Conservation (phyloP, 805 yeast species). For the Lipomyces kockii region DNA sequence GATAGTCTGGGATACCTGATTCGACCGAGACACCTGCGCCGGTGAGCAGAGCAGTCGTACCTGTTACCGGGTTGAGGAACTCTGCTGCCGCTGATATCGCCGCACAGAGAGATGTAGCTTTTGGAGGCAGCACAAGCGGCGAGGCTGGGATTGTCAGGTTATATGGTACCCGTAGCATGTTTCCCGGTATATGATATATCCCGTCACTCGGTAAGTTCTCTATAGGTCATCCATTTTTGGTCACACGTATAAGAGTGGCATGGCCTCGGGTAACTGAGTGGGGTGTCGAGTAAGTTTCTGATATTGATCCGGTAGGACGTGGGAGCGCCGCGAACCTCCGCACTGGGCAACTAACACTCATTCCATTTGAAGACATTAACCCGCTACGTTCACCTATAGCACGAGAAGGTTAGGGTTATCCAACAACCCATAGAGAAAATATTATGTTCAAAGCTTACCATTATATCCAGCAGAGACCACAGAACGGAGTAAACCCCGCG, state of each 20-base stretch:
- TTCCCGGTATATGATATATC: neutral
- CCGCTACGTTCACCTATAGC: too few relatives aligned
- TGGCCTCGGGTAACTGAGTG: neutral
- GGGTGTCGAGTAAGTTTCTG: too few relatives aligned
- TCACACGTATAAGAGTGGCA: too few relatives aligned
- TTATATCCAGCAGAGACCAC: conserved; percentile 21
- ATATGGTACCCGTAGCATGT: conserved; percentile 35
- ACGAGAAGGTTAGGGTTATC: too few relatives aligned
- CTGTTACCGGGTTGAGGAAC: conserved; percentile 32
- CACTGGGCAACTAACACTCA: too few relatives aligned
- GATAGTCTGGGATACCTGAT: conserved; percentile 42
- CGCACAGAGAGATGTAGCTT: conserved; percentile 21
- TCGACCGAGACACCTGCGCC: conserved; percentile 43
- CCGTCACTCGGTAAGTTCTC: neutral
- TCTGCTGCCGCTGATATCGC: conserved; percentile 25
- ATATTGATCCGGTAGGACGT: too few relatives aligned
- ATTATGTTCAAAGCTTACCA: conserved; percentile 12
- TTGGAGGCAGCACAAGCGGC: conserved; percentile 25
- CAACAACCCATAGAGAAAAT: neutral
- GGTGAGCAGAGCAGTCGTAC: conserved; percentile 38
- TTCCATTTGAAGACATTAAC: too few relatives aligned
- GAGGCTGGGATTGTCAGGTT: conserved; percentile 22
- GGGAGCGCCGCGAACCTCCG: too few relatives aligned
- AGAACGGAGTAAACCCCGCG: conserved; percentile 28
- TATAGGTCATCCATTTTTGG: neutral